Conservation (phyloP, 75 land plant genomes). For the Picea sitchensis region DNA sequence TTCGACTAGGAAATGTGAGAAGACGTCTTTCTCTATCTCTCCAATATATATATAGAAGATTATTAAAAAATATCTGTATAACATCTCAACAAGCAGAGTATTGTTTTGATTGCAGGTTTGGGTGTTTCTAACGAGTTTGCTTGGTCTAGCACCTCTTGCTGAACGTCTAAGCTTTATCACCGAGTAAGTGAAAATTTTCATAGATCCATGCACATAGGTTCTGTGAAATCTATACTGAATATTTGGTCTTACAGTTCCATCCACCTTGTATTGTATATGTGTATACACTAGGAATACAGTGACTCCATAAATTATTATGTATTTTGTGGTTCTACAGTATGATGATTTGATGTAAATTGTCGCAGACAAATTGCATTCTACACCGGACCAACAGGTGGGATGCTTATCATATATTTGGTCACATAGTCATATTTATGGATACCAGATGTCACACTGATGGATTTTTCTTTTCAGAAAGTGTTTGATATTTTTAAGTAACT, state of each 20-base stretch:
- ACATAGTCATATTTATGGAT: not conserved
- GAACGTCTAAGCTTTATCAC: constrained; percentile 95
- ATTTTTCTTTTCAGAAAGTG: not conserved
- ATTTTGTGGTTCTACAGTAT: not conserved
- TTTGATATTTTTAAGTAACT: not conserved
- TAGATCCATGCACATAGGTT: not conserved
- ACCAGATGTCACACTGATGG: not conserved
- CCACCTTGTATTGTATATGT: too few species aligned
- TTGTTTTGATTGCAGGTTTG: constrained; percentile 58
- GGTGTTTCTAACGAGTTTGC: constrained; percentile 74
- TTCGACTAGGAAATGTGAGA: constrained; percentile 40
- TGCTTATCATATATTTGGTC: not conserved
- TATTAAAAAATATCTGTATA: not conserved
- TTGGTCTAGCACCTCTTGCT: constrained; percentile 86
- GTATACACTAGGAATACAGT: too few species aligned
- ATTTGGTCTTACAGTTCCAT: too few species aligned
- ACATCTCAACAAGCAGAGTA: not conserved
- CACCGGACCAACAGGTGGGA: constrained; percentile 89
- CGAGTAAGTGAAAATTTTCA: constrained; percentile 52
- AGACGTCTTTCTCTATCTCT: not conserved
- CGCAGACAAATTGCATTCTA: constrained; percentile 85
- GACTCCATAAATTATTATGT: not conserved
- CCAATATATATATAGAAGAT: not conserved
- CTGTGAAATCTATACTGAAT: too few species aligned
- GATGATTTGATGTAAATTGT: not conserved